Percentiles rank a stretch among this genome's conserved stretches.
Evolutionary conservation across 176 grass and related monocot genomes (phyloP).

Genomic region (Elaeis guineensis): DNA sequence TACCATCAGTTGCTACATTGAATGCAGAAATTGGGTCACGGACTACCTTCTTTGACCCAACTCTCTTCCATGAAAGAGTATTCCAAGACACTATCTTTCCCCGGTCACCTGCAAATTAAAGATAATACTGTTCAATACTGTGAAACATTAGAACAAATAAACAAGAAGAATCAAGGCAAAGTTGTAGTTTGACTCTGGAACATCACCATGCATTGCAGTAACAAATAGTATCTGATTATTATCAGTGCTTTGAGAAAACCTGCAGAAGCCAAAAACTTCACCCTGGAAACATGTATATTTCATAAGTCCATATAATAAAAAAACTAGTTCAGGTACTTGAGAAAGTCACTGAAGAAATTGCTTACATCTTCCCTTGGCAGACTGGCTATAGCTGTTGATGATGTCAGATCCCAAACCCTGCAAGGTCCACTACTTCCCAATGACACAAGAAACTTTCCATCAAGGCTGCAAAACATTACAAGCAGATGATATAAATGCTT

Average conservation of each 20-base stretch:
- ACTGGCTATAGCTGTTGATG: slow-evolving; percentile 56
- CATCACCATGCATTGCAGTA: slow-evolving; percentile 69
- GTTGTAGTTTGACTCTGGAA: slow-evolving; percentile 16
- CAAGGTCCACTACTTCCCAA: slow-evolving; percentile 67
- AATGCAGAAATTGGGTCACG: slow-evolving; percentile 85
- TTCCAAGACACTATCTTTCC: slow-evolving; percentile 92
- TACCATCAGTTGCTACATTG: slow-evolving; percentile 55
- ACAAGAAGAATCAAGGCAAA: neutral
- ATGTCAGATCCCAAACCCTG: slow-evolving; percentile 70
- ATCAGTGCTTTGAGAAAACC: slow-evolving; percentile 44
- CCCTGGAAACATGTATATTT: slow-evolving; percentile 49
- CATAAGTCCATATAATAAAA: slow-evolving; percentile 13
- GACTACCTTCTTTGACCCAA: slow-evolving; percentile 59
- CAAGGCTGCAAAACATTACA: slow-evolving; percentile 33
- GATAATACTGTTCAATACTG: slow-evolving; percentile 1
- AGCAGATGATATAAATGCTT: too few relatives aligned
- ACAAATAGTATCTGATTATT: slow-evolving; percentile 51
- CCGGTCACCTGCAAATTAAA: slow-evolving; percentile 49
- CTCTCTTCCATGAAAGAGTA: slow-evolving; percentile 67
- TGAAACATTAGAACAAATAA: too few relatives aligned
- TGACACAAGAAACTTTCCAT: slow-evolving; percentile 73
- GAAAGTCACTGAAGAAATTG: neutral
- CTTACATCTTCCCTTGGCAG: slow-evolving; percentile 74
- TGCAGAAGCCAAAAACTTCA: slow-evolving; percentile 89
- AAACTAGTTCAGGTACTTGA: neutral